phyloP scores from a whole-genome alignment of 164 flowering plant genomes.

The Liquidambar formosana region DNA sequence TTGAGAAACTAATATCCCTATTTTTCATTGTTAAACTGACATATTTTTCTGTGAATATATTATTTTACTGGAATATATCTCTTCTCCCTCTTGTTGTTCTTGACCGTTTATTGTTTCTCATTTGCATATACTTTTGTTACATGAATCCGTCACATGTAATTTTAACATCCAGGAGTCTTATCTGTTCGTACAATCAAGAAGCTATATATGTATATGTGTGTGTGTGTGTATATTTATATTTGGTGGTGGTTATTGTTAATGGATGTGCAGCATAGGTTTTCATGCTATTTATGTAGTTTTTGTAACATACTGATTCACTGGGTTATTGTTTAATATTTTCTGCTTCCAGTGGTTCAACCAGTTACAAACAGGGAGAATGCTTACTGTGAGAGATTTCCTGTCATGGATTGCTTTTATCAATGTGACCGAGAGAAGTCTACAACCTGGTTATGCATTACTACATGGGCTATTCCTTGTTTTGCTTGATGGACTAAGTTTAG shows the following conservation, averaged over 20 bases:
- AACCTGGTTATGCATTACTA: constrained; percentile 55
- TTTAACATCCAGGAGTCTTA: not conserved
- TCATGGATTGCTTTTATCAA: constrained; percentile 86
- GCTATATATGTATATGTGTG: not conserved
- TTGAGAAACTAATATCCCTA: not conserved
- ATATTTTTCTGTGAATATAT: too few relatives aligned
- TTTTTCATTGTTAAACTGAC: not conserved
- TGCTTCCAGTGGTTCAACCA: constrained; percentile 77
- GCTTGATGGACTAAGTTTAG: constrained; percentile 91
- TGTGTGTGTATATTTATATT: too few relatives aligned
- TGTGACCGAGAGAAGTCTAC: constrained; percentile 44
- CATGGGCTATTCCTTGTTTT: constrained; percentile 94
- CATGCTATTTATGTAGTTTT: not conserved
- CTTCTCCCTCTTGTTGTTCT: not conserved
- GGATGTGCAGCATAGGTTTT: too few relatives aligned
- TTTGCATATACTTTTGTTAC: too few relatives aligned
- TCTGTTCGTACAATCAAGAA: not conserved
- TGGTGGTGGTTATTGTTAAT: too few relatives aligned
- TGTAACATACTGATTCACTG: not conserved
- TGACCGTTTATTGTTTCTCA: not conserved
- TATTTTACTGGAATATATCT: not conserved
- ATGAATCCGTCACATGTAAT: too few relatives aligned
- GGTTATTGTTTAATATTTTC: constrained; percentile 4
- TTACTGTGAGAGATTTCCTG: constrained; percentile 90
- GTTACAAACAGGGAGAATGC: constrained; percentile 57